Percentiles rank a stretch among this genome's conserved stretches.
Conservation (phyloP, 2,329 filamentous ascomycete genomes). For the Aspergillus ibericus region DNA sequence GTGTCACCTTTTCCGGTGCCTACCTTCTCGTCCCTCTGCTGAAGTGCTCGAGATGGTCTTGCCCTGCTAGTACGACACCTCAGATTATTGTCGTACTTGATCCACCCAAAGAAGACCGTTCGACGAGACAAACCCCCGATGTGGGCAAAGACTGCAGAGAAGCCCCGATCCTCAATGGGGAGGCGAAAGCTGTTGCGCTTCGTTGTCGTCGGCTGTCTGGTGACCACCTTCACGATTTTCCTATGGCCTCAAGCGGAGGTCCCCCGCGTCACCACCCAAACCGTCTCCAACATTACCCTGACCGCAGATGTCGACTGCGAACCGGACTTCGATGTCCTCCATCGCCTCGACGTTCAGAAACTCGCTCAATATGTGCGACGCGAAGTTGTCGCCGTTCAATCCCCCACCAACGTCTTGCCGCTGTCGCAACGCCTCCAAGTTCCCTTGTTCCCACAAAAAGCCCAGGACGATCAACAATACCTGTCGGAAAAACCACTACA, state of each 20-base stretch:
- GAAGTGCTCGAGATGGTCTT: conserved; percentile 20
- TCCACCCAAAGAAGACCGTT: neutral
- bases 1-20: neutral
- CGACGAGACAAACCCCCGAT: conserved; percentile 12
- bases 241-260: conserved; percentile 28
- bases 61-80: conserved; percentile 15
- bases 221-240: conserved; percentile 26
- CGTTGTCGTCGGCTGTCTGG: conserved; percentile 25
- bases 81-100: conserved; percentile 6
- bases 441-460: conserved; percentile 26
- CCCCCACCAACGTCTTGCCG: conserved; percentile 24
- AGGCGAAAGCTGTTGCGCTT: conserved; percentile 35
- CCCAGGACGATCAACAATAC: neutral
- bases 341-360: conserved; percentile 26
- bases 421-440: conserved; percentile 28
- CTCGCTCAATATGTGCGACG: conserved; percentile 33
- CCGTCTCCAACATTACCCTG: conserved; percentile 33
- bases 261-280: conserved; percentile 13
- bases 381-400: conserved; percentile 27
- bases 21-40: neutral
- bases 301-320: conserved; percentile 29
- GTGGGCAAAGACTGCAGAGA: conserved; percentile 27
- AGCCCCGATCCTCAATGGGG: conserved; percentile 23
- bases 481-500: conserved; percentile 16
- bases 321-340: conserved; percentile 26